phyloP scores from a whole-genome alignment of 192 early-diverging fungal species.

The Dissophora globulifera region DNA sequence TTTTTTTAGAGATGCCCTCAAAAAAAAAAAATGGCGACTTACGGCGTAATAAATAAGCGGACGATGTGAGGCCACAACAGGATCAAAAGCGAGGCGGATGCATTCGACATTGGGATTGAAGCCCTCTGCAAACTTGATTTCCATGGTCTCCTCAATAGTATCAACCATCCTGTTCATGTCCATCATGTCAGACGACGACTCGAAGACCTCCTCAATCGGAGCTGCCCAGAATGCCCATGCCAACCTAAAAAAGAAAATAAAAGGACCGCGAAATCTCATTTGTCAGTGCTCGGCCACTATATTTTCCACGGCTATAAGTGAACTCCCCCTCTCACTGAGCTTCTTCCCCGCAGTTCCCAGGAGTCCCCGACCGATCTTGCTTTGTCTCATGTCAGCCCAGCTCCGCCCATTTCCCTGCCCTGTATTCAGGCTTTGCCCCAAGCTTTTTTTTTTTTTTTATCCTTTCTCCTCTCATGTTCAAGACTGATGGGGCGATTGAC shows the following conservation, averaged over 20 bases:
- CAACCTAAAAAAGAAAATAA: constrained; percentile 56
- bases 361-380: no score
- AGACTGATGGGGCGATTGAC: no score
- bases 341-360: no score
- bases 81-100: constrained; percentile 66
- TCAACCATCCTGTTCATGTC: constrained; percentile 59
- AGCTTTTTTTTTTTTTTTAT: no score
- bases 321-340: no score
- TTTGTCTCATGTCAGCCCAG: no score
- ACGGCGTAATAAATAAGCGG: constrained; percentile 67
- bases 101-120: constrained; percentile 59
- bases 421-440: no score
- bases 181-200: constrained; percentile 30
- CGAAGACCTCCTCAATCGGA: constrained; percentile 43
- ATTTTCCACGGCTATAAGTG: no score
- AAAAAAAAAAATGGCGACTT: constrained; percentile 17
- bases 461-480: not conserved
- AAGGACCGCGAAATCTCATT: no score
- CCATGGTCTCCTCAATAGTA: constrained; percentile 41
- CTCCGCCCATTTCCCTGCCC: no score
- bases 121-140: constrained; percentile 54
- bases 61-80: constrained; percentile 64
- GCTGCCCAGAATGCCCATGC: constrained; percentile 64
- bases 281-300: no score
- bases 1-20: no score